Evolutionary conservation across 2,329 filamentous ascomycete species (phyloP).

Genomic region (Chaetomiaceae sp.): DNA sequence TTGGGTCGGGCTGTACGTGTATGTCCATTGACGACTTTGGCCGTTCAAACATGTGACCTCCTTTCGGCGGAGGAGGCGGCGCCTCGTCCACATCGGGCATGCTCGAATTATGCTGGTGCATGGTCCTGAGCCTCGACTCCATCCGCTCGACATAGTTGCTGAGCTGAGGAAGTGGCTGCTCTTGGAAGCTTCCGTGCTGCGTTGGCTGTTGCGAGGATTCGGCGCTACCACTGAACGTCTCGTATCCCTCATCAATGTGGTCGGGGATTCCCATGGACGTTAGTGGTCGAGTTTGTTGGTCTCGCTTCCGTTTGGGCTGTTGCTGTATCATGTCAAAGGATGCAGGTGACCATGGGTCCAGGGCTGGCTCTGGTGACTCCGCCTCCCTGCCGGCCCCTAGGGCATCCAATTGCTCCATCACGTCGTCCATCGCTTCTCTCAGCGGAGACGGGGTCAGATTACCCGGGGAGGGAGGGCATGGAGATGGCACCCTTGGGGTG

Average conservation of each 20-base stretch:
- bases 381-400: slow-evolving; percentile 56
- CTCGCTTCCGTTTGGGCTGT: slow-evolving; percentile 32
- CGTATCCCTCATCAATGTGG: slow-evolving; percentile 52
- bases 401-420: slow-evolving; percentile 89
- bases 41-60: slow-evolving; percentile 41
- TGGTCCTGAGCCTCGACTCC: slow-evolving; percentile 71
- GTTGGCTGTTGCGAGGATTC: slow-evolving; percentile 46
- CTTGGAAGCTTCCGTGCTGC: slow-evolving; percentile 34
- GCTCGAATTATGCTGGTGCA: slow-evolving; percentile 56
- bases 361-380: slow-evolving; percentile 50
- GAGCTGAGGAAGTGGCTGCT: slow-evolving; percentile 59
- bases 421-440: slow-evolving; percentile 93
- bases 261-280: slow-evolving; percentile 67
- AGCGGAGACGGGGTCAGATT: slow-evolving; percentile 84
- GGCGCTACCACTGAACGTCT: slow-evolving; percentile 48
- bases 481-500: slow-evolving; percentile 55
- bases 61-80: slow-evolving; percentile 59
- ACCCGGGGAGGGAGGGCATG: slow-evolving; percentile 61
- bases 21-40: slow-evolving; percentile 55
- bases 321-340: slow-evolving; percentile 60
- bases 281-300: slow-evolving; percentile 47
- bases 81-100: slow-evolving; percentile 43
- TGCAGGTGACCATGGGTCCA: slow-evolving; percentile 85
- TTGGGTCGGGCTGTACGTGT: slow-evolving; percentile 35
- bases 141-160: slow-evolving; percentile 87